Evolutionary conservation across 2,329 filamentous ascomycete genomes (phyloP).

Genomic region (Cytospora paraplurivora): DNA sequence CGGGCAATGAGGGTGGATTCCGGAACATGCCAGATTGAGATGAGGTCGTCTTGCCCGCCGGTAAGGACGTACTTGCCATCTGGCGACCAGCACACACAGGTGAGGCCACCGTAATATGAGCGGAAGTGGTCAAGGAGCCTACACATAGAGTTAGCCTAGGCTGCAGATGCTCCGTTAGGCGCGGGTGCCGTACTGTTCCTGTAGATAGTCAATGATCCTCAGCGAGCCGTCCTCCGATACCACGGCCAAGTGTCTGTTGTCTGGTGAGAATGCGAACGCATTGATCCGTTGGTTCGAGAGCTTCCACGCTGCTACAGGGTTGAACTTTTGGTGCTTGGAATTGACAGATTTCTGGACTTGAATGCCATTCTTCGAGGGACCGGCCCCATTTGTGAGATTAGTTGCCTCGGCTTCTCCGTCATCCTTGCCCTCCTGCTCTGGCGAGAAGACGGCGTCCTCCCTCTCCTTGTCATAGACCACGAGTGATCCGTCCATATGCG

Average conservation of each 20-base stretch:
- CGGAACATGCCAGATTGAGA: constrained; percentile 91
- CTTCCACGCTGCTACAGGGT: constrained; percentile 92
- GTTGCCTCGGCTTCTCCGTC: constrained; percentile 65
- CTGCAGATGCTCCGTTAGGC: background rate
- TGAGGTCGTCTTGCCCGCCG: constrained; percentile 91
- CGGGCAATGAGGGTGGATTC: constrained; percentile 85
- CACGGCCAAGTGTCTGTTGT: constrained; percentile 82
- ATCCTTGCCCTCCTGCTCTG: constrained; percentile 75
- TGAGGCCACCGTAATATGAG: constrained; percentile 91
- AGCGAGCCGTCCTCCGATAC: constrained; percentile 91
- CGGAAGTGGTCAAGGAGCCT: constrained; percentile 85
- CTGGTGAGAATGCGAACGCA: constrained; percentile 88
- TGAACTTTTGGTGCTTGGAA: constrained; percentile 89
- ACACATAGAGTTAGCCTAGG: constrained; percentile 15
- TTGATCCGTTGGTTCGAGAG: constrained; percentile 89
- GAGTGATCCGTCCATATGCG: constrained; percentile 87
- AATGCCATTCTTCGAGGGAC: constrained; percentile 51
- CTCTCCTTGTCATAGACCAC: constrained; percentile 98
- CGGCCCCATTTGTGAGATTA: constrained; percentile 39
- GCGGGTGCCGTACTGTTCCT: constrained; percentile 69
- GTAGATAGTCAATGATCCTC: constrained; percentile 86
- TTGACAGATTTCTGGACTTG: constrained; percentile 88
- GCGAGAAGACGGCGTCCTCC: constrained; percentile 78
- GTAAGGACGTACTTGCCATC: constrained; percentile 96
- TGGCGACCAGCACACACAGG: constrained; percentile 95